These are phyloP conservation scores for Penicillium parvum DNA, from an alignment of 495 filamentous ascomycete genomes.

Conservation along the genomic window DNA sequence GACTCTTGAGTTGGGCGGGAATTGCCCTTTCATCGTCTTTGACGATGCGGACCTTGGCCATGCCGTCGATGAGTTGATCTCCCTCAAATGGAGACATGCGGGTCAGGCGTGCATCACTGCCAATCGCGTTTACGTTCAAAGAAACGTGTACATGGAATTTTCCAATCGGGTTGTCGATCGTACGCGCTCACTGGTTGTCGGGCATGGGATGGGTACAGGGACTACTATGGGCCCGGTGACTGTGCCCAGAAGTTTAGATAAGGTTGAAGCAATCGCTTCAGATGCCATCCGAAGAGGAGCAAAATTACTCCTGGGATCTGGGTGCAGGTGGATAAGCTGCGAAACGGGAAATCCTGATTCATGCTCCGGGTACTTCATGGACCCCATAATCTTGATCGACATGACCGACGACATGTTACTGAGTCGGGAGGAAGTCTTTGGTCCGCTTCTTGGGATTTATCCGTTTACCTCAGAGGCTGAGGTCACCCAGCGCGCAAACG, in stretches of 20 bases:
- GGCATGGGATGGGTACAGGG: no score
- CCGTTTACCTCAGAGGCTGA: constrained; percentile 82
- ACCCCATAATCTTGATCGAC: constrained; percentile 67
- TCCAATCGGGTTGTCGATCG: no score
- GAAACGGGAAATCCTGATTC: no score
- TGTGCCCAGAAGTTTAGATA: constrained; percentile 16
- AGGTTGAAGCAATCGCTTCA: constrained; percentile 9
- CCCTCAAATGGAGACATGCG: constrained; percentile 49
- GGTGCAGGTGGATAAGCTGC: no score
- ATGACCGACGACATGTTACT: constrained; percentile 65
- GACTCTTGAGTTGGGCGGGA: constrained; percentile 69
- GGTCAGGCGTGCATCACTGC: constrained; percentile 61
- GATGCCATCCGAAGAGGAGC: constrained; percentile 16
- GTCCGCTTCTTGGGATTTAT: constrained; percentile 78
- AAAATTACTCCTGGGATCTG: not conserved
- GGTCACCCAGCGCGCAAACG: constrained; percentile 75
- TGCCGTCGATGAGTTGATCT: constrained; percentile 52
- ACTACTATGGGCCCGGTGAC: not conserved
- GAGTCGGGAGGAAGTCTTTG: constrained; percentile 75
- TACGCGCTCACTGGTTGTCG: no score
- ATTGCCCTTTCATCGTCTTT: constrained; percentile 71
- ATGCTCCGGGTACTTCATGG: constrained; percentile 68
- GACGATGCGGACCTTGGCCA: constrained; percentile 67
- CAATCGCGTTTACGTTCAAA: constrained; percentile 58
- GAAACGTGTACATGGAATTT: no score